Conservation (phyloP, 2,329 filamentous ascomycete genomes). For the Lachnellula occidentalis region DNA sequence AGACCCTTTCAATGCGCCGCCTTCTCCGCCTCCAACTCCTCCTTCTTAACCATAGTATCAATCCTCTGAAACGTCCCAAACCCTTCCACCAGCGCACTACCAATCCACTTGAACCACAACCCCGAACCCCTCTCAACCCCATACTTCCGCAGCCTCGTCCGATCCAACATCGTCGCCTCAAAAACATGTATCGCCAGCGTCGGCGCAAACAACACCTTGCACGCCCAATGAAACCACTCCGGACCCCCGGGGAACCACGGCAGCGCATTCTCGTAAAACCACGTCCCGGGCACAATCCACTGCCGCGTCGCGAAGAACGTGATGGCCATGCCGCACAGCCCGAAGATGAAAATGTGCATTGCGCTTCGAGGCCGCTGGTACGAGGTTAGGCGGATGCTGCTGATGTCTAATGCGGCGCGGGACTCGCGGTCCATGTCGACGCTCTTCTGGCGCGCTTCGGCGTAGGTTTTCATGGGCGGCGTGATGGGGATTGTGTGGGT, state of each 20-base stretch:
- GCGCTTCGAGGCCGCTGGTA: constrained; percentile 33
- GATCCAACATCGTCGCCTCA: constrained; percentile 55
- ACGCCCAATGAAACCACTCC: constrained; percentile 51
- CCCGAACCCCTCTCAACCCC: constrained; percentile 39
- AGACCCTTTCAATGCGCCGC: constrained; percentile 35
- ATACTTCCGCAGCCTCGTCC: constrained; percentile 41
- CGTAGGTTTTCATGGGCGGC: constrained; percentile 64
- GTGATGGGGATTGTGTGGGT: constrained; percentile 54
- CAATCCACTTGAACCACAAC: constrained; percentile 52
- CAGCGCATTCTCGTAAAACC: constrained; percentile 45
- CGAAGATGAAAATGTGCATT: constrained; percentile 48
- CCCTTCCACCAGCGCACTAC: constrained; percentile 50
- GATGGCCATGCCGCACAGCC: constrained; percentile 49
- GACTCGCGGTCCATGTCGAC: constrained; percentile 66
- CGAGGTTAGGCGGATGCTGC: constrained; percentile 35
- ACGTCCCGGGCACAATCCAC: constrained; percentile 48
- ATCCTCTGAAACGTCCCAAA: constrained; percentile 45
- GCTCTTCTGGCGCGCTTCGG: constrained; percentile 63
- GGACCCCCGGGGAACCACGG: constrained; percentile 52
- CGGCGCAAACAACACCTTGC: constrained; percentile 51
- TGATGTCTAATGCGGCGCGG: constrained; percentile 53
- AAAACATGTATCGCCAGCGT: constrained; percentile 59
- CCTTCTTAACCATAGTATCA: constrained; percentile 41
- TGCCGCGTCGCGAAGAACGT: constrained; percentile 43
- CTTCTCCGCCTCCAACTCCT: constrained; percentile 37